Percentiles rank a stretch among this genome's conserved stretches.
These are phyloP conservation scores for Cymbopogon citratus DNA, from an alignment of 176 grass and related monocot genomes.

Conservation along the genomic window DNA sequence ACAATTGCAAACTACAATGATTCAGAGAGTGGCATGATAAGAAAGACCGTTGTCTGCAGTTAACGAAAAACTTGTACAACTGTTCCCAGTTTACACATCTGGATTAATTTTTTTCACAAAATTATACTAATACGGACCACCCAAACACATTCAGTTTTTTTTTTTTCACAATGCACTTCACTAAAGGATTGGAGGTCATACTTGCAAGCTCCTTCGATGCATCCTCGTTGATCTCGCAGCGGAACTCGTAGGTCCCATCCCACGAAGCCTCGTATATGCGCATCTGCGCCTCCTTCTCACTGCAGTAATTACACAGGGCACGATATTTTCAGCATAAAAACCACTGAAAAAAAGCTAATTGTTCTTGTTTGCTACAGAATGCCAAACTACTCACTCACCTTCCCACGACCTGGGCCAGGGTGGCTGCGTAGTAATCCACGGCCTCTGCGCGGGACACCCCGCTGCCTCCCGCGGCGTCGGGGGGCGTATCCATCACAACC, in stretches of 20 bases:
- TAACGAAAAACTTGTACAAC: background rate
- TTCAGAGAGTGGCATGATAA: background rate
- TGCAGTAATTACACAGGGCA: background rate
- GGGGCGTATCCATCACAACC: slow-evolving; percentile 52
- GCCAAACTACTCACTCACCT: slow-evolving; percentile 25
- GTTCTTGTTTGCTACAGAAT: background rate
- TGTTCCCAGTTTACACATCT: background rate
- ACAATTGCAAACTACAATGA: background rate
- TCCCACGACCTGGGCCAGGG: slow-evolving; percentile 56
- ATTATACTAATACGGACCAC: no score
- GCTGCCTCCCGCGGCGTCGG: background rate
- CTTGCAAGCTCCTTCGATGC: slow-evolving; percentile 54
- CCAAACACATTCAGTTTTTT: no score
- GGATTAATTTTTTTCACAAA: background rate
- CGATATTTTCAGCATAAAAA: background rate
- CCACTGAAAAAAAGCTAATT: background rate
- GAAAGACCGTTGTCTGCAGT: background rate
- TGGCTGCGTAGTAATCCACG: slow-evolving; percentile 65
- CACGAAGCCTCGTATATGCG: slow-evolving; percentile 74
- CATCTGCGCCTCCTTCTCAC: slow-evolving; percentile 73
- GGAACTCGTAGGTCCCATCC: slow-evolving; percentile 52
- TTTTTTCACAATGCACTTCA: background rate
- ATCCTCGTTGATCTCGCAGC: slow-evolving; percentile 65
- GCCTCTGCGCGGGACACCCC: slow-evolving; percentile 51
- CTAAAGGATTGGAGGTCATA: slow-evolving; percentile 20